These are phyloP conservation scores for Penicillium sp. DNA, from an alignment of 2,329 filamentous ascomycete species.

Conservation along the genomic window DNA sequence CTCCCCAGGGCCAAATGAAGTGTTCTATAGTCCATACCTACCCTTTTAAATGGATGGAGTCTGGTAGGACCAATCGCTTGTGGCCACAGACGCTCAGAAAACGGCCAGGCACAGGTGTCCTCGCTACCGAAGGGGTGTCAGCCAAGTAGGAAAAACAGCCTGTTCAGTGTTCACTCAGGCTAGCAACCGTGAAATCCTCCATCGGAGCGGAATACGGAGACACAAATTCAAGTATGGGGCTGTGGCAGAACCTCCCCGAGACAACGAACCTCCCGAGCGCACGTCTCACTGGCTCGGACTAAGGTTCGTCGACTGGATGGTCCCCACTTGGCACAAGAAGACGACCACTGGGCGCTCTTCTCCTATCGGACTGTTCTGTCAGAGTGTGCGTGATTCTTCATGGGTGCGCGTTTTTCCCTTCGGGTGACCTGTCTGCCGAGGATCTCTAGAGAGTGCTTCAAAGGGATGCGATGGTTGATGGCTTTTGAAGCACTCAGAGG, in stretches of 20 bases:
- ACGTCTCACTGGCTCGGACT: conserved; percentile 1
- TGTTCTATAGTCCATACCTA: neutral
- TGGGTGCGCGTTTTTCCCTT: neutral
- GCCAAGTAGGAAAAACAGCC: neutral
- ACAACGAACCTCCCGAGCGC: conserved; percentile 7
- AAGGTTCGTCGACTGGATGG: conserved; percentile 6
- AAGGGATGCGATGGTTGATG: neutral
- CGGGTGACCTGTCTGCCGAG: neutral
- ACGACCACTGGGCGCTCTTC: neutral
- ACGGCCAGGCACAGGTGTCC: conserved; percentile 1
- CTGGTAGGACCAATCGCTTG: neutral
- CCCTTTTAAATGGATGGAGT: neutral
- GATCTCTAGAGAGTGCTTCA: neutral
- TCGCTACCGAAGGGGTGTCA: neutral
- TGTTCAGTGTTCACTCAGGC: no score
- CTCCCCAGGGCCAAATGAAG: neutral
- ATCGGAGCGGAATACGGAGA: neutral
- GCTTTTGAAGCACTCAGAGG: neutral
- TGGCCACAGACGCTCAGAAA: neutral
- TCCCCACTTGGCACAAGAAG: neutral
- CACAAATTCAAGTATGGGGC: neutral
- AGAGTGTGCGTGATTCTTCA: neutral
- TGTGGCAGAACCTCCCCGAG: conserved; percentile 1
- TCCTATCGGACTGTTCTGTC: neutral
- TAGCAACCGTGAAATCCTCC: no score